Evolutionary conservation across 1,284 basidiomycete genomes (phyloP), one percentile per base, ranked within the genome.

Genomic region (Cyathus olla): DNA sequence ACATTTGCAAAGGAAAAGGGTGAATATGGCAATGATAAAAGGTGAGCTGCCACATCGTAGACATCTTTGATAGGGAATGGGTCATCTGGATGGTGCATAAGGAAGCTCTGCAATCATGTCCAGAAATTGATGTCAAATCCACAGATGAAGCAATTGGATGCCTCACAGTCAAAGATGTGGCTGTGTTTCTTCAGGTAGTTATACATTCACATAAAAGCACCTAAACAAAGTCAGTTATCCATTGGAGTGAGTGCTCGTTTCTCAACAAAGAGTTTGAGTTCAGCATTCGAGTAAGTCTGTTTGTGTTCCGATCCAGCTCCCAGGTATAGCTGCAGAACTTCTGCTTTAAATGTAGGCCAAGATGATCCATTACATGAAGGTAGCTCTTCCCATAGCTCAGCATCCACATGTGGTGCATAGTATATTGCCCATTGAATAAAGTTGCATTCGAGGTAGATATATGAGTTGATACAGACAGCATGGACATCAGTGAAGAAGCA

Each of bases 31-130:
- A 17, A 42, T 17, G 4, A 8, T n/a, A 42, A n/a, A 42, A 42
- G 39, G 17, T 42, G 19, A n/a, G 4, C 5, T 13, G 39, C 19
- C 4, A 17, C 39, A 4, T 42, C 39, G 19, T 11, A 5, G 39
- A 42, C 19, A n/a, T 8, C 10, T 35, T 59, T 24, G n/a, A 59
- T 10, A 28, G 31, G 24, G 19, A 19, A 53, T 42, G 49, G 35
- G 27, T 52, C 57, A n/a, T 53, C 50, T 9, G 24, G 37, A n/a
- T 53, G 57, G 29, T 59, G 57, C 5, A 26, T 31, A 27, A 59
- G 49, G 26, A 53, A 51, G 29, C 37, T 17, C 22, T 21, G 37
- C 11, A 51, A 24, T 8, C 35, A 22, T 2, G 19, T 29, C 8
- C 31, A 8, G 15, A 57, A 21, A 10, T 9, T 3, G 8, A 27